These are phyloP conservation scores for Leucosporidium creatinivorum DNA, from an alignment of 768 basidiomycete genomes.

Conservation along the genomic window DNA sequence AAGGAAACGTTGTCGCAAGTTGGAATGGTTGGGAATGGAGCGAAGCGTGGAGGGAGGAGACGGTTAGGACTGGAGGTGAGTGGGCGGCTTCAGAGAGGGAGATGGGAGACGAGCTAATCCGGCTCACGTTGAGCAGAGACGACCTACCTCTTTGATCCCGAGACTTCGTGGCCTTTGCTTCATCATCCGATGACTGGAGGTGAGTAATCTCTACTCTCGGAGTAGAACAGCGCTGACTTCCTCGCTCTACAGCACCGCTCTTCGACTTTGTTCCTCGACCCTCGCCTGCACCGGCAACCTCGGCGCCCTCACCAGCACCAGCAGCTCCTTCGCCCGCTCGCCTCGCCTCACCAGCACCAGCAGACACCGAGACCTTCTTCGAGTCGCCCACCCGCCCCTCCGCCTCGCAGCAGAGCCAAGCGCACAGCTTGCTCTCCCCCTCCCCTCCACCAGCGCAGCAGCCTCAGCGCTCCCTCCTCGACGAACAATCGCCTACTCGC, in stretches of 20 bases:
- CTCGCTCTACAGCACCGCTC: not conserved
- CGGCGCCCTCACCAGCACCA: not conserved
- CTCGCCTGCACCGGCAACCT: not conserved
- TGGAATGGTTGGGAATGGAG: constrained; percentile 28
- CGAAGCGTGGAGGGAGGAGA: constrained; percentile 10
- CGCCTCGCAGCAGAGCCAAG: constrained; percentile 59
- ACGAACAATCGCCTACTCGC: not conserved
- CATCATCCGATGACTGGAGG: constrained; percentile 14
- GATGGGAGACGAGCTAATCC: not conserved
- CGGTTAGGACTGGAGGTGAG: not conserved
- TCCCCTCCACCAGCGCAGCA: not conserved
- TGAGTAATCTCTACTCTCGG: not conserved
- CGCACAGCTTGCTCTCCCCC: constrained; percentile 38
- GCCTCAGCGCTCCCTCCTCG: not conserved
- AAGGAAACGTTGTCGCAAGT: not conserved
- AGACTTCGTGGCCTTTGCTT: constrained; percentile 24
- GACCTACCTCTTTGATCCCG: constrained; percentile 12
- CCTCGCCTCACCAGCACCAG: too few relatives aligned
- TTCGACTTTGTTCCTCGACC: constrained; percentile 25
- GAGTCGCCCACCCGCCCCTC: too few relatives aligned
- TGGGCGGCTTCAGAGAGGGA: too few relatives aligned
- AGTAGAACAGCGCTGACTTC: too few relatives aligned
- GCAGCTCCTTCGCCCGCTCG: not conserved
- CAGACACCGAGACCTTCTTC: too few relatives aligned
- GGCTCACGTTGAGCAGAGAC: not conserved